Conservation (phyloP, 2,329 filamentous ascomycete genomes). For the Emergomyces africanus region DNA sequence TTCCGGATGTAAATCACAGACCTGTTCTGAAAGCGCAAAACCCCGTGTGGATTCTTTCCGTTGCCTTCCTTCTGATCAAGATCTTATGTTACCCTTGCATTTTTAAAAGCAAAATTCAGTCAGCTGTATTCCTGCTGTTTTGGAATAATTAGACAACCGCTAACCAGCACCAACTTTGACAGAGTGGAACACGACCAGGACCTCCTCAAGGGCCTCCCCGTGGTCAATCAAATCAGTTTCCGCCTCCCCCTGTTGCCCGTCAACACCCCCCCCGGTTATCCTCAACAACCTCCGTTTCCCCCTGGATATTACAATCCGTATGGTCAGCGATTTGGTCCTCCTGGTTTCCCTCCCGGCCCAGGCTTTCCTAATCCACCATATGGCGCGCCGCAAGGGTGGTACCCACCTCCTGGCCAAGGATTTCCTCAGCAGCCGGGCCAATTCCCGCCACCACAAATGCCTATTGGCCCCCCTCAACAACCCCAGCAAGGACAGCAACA, state of each 20-base stretch:
- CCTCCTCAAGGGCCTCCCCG: slow-evolving; percentile 27
- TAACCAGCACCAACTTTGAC: slow-evolving; percentile 10
- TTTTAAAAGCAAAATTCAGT: background rate
- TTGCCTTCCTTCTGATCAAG: slow-evolving; percentile 98
- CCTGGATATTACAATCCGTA: slow-evolving; percentile 34
- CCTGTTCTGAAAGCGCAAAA: slow-evolving; percentile 84
- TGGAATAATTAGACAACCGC: background rate
- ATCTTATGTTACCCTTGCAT: slow-evolving; percentile 7
- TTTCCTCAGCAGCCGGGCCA: slow-evolving; percentile 55
- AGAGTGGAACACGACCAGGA: slow-evolving; percentile 33
- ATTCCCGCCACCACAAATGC: slow-evolving; percentile 50
- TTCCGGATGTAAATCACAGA: slow-evolving; percentile 88
- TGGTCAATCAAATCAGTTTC: slow-evolving; percentile 29
- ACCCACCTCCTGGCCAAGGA: slow-evolving; percentile 58
- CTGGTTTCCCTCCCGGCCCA: slow-evolving; percentile 43
- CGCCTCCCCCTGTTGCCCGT: slow-evolving; percentile 23
- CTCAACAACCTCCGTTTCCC: slow-evolving; percentile 31
- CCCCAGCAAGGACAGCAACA: slow-evolving; percentile 26
- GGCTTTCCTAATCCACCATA: slow-evolving; percentile 66
- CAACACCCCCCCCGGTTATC: slow-evolving; percentile 28
- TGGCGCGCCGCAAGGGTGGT: slow-evolving; percentile 65
- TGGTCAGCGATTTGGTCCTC: slow-evolving; percentile 35
- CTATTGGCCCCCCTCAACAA: slow-evolving; percentile 43
- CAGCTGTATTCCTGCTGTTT: background rate
- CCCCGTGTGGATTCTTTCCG: slow-evolving; percentile 88